A percentile compares a stretch with the other conserved stretches of the same genome.
phyloP scores from a whole-genome alignment of 768 basidiomycete species.

The Panellus pusillus region DNA sequence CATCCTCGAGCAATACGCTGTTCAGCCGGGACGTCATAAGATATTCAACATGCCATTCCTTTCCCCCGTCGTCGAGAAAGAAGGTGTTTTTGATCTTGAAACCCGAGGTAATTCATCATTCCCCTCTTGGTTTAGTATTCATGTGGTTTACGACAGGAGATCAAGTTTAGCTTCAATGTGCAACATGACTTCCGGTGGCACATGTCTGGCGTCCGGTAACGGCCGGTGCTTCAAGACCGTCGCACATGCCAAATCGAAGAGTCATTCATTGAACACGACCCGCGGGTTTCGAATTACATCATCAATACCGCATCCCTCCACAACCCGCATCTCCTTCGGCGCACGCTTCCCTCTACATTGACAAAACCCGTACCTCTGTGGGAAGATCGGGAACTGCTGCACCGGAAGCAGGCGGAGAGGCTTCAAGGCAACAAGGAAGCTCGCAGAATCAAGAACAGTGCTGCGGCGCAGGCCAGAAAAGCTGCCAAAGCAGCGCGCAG shows the following conservation, averaged over 20 bases:
- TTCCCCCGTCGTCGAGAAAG: neutral
- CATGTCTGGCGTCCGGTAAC: neutral
- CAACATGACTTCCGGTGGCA: slow-evolving; percentile 1
- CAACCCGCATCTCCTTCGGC: slow-evolving; percentile 3
- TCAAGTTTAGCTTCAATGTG: slow-evolving; percentile 1
- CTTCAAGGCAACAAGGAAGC: neutral
- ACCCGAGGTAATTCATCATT: neutral
- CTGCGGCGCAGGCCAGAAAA: neutral
- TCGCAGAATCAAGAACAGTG: neutral
- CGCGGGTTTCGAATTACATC: neutral
- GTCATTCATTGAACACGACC: slow-evolving; percentile 5
- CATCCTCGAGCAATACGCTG: neutral
- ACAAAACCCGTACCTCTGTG: neutral
- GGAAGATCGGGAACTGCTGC: neutral
- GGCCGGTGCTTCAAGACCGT: slow-evolving; percentile 4
- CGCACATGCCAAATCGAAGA: neutral
- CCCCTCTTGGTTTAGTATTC: neutral
- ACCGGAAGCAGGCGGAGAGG: neutral
- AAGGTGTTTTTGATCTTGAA: neutral
- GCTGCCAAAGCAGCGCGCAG: neutral
- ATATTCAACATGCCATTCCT: slow-evolving; percentile 2
- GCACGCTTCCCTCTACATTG: neutral
- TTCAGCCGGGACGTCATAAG: neutral
- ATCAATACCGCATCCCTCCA: slow-evolving; percentile 1
- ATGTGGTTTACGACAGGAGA: neutral